Conservation (phyloP, 345 rosid species). For the Lagerstroemia speciosa region DNA sequence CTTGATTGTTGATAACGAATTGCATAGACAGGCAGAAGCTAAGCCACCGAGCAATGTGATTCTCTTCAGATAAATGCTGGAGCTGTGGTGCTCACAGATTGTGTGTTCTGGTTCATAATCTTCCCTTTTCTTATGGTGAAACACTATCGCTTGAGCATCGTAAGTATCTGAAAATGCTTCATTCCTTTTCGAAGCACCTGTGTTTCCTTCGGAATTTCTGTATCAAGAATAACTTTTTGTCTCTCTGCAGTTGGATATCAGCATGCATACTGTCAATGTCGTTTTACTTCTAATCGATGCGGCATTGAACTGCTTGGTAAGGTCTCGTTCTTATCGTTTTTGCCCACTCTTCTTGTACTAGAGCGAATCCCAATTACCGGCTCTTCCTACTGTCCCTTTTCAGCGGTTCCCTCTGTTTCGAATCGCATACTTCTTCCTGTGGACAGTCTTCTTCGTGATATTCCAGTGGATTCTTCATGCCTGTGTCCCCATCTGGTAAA, state of each 20-base stretch:
- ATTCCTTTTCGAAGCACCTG: neutral
- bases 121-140: slow-evolving; percentile 80
- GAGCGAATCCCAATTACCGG: neutral
- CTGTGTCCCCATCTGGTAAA: slow-evolving; percentile 55
- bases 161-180: slow-evolving; percentile 27
- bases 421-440: slow-evolving; percentile 74
- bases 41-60: neutral
- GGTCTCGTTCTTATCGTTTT: neutral
- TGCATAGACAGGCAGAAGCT: neutral
- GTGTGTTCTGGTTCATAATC: slow-evolving; percentile 85
- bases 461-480: slow-evolving; percentile 91
- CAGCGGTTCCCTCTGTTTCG: slow-evolving; percentile 89
- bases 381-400: slow-evolving; percentile 1
- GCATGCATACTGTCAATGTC: slow-evolving; percentile 79
- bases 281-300: slow-evolving; percentile 74
- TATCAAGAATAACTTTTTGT: neutral
- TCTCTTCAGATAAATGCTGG: slow-evolving; percentile 86
- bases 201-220: neutral
- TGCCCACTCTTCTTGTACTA: neutral
- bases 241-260: slow-evolving; percentile 52
- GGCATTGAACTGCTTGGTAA: slow-evolving; percentile 74
- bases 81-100: slow-evolving; percentile 93
- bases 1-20: neutral
- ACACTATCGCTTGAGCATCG: slow-evolving; percentile 59
- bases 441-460: slow-evolving; percentile 72